Percentiles rank a stretch among this genome's conserved stretches.
Evolutionary conservation across 805 yeast genomes (phyloP).

Genomic region (Kuraishia cidri): DNA sequence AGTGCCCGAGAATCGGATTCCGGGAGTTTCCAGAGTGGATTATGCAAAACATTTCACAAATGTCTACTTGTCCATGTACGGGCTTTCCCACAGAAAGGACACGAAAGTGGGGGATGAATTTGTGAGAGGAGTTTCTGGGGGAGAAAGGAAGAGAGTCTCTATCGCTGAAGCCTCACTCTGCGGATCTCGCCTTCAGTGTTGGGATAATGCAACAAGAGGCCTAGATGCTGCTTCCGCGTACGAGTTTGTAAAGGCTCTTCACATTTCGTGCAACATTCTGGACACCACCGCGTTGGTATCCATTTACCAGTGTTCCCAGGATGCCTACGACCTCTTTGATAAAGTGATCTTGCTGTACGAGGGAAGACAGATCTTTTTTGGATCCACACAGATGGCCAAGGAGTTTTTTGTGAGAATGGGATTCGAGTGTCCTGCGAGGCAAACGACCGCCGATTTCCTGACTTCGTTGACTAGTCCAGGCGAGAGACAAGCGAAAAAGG

Average conservation of each 20-base stretch:
- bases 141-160: constrained; percentile 48
- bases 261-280: constrained; percentile 35
- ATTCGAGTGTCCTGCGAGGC: constrained; percentile 44
- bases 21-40: constrained; percentile 37
- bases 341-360: constrained; percentile 44
- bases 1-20: constrained; percentile 48
- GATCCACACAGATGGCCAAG: constrained; percentile 35
- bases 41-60: constrained; percentile 40
- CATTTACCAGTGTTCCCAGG: constrained; percentile 51
- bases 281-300: constrained; percentile 52
- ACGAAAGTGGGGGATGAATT: constrained; percentile 30
- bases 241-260: constrained; percentile 45
- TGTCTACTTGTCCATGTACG: constrained; percentile 35
- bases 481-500: constrained; percentile 34
- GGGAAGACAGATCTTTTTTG: constrained; percentile 49
- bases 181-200: constrained; percentile 40
- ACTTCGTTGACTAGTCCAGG: constrained; percentile 42
- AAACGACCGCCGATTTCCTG: constrained; percentile 51
- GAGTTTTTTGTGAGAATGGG: constrained; percentile 45
- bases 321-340: constrained; percentile 44
- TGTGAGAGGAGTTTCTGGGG: constrained; percentile 48
- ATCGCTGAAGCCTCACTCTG: constrained; percentile 36
- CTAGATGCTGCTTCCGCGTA: constrained; percentile 55
- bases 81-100: constrained; percentile 14
- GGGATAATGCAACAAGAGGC: constrained; percentile 62